A percentile compares a stretch with the other conserved stretches of the same genome.
These are phyloP conservation scores for Daldinia sp. DNA, from an alignment of 2,329 filamentous ascomycete species.

Conservation along the genomic window DNA sequence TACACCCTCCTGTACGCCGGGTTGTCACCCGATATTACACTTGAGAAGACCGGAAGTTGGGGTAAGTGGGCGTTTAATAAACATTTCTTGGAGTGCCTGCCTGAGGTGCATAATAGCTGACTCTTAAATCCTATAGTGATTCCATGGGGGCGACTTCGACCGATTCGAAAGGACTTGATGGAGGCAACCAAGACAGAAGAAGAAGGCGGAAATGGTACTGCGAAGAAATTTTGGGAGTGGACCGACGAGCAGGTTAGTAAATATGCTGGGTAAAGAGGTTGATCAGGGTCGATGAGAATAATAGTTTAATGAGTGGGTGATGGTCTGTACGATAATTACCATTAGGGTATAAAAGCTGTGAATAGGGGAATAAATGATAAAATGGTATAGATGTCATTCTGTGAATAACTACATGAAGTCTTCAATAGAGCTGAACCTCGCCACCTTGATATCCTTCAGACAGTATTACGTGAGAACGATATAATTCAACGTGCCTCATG, in stretches of 20 bases:
- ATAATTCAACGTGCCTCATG: not conserved
- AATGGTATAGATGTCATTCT: too few species aligned
- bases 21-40: conserved; percentile 53
- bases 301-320: not conserved
- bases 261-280: conserved; percentile 37
- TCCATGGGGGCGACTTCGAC: conserved; percentile 59
- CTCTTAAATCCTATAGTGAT: conserved; percentile 49
- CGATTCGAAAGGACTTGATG: conserved; percentile 52
- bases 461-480: too few species aligned
- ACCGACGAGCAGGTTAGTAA: conserved; percentile 55
- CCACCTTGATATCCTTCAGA: not conserved
- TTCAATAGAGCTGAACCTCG: not conserved
- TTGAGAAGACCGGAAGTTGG: conserved; percentile 49
- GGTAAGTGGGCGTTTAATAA: conserved; percentile 38
- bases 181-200: conserved; percentile 47
- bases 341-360: too few species aligned
- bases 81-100: not conserved
- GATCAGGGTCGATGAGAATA: not conserved
- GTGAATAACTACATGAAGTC: not conserved
- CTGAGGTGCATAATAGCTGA: conserved; percentile 12
- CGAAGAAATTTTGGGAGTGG: conserved; percentile 60
- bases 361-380: too few species aligned
- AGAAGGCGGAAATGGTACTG: conserved; percentile 56
- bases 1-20: conserved; percentile 58
- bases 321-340: not conserved